Base-by-base conservation (phyloP, 2,329 filamentous ascomycete genomes). In the Achaetomium macrosporum region DNA sequence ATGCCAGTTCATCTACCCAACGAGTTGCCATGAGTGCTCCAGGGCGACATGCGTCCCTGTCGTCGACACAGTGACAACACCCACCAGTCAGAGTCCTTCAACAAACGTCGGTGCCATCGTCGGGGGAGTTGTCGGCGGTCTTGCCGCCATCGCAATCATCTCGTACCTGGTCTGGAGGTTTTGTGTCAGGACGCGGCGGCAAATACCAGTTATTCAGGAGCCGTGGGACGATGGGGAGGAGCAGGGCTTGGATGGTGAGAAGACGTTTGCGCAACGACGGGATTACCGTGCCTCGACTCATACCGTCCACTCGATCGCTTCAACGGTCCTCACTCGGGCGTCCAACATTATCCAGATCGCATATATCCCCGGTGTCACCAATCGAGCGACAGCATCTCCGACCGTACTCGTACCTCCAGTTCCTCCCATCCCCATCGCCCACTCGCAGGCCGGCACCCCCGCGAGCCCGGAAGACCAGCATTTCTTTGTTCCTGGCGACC, bases 261-360 rank as follows among this genome's bases (percentile, higher is more conserved):
- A 83, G 65, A 69, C 66, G 8, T 76, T 77, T 58, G 68, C 69
- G 52, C 71, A 64, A 69, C 79, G 66, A 75, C 79, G 73, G 58
- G 78, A 82, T 61, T 77, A 84, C 59, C 79, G 90, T 61, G 81
- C 87, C 51, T 93, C 91, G 11, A 88, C 88, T 42, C 84, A 93
- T 67, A 88, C 88, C n/a, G 85, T 92, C 50, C 81, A 87, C 64
- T 97, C 92, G 12, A 90, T 99, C 66, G 93, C 93, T 15, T 96
- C 91, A 10, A 97, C 92, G 25, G 90, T 97, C 54, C 81, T 96
- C 56, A 97, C 93, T 16, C 85, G 93, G 57, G 93, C 93, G 45
- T 97, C 93, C 65, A 99, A 99, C 74, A 92, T 99, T 67, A 99
- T 99, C 64, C 93, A 97, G 72, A 99, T 99, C 71, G 93, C 93